These are phyloP conservation scores for Atkinsonella hypoxylon DNA, from an alignment of 2,329 filamentous ascomycete species.

Conservation along the genomic window DNA sequence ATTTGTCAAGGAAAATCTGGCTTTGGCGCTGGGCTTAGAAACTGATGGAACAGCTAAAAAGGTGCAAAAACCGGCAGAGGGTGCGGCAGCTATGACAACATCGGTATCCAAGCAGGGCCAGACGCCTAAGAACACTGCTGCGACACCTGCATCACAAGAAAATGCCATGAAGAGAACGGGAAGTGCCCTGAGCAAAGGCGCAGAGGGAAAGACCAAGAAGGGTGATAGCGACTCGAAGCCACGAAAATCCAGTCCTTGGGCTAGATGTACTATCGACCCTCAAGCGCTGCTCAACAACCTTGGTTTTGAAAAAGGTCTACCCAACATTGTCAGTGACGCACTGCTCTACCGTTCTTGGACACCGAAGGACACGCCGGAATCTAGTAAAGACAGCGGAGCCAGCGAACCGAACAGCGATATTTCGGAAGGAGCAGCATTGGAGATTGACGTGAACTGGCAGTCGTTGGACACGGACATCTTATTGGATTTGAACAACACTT, in stretches of 20 bases:
- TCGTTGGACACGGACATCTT: conserved; percentile 34
- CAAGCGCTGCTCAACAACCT: conserved; percentile 25
- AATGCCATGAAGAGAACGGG: conserved; percentile 37
- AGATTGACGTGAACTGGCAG: conserved; percentile 41
- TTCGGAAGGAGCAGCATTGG: conserved; percentile 39
- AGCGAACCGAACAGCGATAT: conserved; percentile 53
- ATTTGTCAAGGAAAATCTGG: conserved; percentile 39
- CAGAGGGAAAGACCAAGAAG: conserved; percentile 21
- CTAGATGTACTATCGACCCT: conserved; percentile 37
- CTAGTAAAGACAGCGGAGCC: conserved; percentile 45
- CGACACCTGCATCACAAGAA: conserved; percentile 40
- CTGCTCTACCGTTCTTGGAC: conserved; percentile 42
- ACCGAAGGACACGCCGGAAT: conserved; percentile 53
- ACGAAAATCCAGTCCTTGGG: conserved; percentile 22
- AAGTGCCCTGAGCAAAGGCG: conserved; percentile 31
- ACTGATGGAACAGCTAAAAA: conserved; percentile 32
- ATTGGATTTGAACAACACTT: conserved; percentile 28
- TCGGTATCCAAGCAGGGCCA: conserved; percentile 36
- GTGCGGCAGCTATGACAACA: conserved; percentile 26
- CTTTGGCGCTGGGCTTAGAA: conserved; percentile 38
- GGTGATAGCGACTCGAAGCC: conserved; percentile 6
- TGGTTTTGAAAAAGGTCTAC: conserved; percentile 21
- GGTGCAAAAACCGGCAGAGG: conserved; percentile 17
- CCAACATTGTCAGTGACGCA: conserved; percentile 40
- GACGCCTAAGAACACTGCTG: conserved; percentile 29